These are phyloP conservation scores for Setaria viridis DNA, from an alignment of 202 grass and related monocot species.

Conservation along the genomic window DNA sequence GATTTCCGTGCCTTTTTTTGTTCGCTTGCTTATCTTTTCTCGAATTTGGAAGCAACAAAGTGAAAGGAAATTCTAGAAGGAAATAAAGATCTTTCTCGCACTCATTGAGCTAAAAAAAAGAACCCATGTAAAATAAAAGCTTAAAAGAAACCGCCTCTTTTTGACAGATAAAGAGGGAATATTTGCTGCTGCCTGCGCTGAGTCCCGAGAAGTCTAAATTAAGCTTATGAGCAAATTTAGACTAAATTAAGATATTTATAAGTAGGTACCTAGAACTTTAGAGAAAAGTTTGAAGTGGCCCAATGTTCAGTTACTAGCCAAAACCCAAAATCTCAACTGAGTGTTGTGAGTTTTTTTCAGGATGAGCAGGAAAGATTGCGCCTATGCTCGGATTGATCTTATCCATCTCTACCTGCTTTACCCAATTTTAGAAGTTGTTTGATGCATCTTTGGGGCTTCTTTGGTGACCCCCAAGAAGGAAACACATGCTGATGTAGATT, in stretches of 20 bases:
- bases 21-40: constrained; percentile 8
- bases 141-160: constrained; percentile 16
- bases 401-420: neutral
- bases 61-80: constrained; percentile 1
- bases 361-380: neutral
- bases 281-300: neutral
- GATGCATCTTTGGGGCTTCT: neutral
- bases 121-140: neutral
- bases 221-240: neutral
- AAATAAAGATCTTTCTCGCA: constrained; percentile 7
- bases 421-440: neutral
- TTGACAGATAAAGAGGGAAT: neutral
- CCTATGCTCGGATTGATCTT: neutral
- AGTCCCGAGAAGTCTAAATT: neutral
- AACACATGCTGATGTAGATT: no score
- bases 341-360: neutral
- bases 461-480: no score
- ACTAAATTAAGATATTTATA: neutral
- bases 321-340: neutral
- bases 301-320: neutral
- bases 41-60: constrained; percentile 9
- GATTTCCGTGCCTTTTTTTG: neutral
- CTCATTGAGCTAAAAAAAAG: constrained; percentile 22
- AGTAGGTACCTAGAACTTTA: neutral
- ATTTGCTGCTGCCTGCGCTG: neutral